phyloP scores from a whole-genome alignment of 1,284 basidiomycete genomes.

The Sanghuangporus sanghuang region DNA sequence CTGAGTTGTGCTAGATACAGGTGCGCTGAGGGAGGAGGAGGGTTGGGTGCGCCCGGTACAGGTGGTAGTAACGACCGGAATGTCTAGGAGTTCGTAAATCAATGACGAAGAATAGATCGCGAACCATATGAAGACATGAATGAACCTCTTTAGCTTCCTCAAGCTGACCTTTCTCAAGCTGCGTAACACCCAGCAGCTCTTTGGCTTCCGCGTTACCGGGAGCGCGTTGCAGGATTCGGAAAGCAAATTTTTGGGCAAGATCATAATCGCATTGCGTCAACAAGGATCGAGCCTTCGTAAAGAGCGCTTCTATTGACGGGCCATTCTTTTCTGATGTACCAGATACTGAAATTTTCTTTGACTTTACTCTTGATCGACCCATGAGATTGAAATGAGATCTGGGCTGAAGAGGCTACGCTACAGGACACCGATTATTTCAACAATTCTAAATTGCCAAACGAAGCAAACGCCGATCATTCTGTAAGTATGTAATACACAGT shows the following conservation, averaged over 20 bases:
- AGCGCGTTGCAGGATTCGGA: constrained; percentile 63
- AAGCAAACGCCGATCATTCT: no score
- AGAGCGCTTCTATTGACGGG: constrained; percentile 46
- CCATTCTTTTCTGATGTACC: constrained; percentile 28
- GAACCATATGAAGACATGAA: constrained; percentile 15
- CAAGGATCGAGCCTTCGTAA: constrained; percentile 73
- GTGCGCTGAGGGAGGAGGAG: constrained; percentile 78
- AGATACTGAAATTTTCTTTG: constrained; percentile 40
- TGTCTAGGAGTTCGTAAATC: constrained; percentile 37
- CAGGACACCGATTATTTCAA: no score
- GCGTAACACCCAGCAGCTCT: constrained; percentile 74
- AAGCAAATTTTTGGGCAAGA: constrained; percentile 69
- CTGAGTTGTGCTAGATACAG: constrained; percentile 88
- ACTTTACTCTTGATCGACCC: constrained; percentile 60
- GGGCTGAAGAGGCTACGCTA: no score
- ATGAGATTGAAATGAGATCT: constrained; percentile 32
- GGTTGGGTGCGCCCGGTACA: constrained; percentile 47
- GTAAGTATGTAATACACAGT: no score
- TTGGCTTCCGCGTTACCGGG: constrained; percentile 65
- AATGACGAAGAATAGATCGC: background rate
- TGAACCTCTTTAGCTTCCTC: constrained; percentile 69
- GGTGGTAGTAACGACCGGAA: constrained; percentile 61
- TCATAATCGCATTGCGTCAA: constrained; percentile 83
- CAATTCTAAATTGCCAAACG: no score
- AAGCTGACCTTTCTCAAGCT: constrained; percentile 75